Conservation (phyloP, 805 yeast species). For the Barnettozyma vustinii region DNA sequence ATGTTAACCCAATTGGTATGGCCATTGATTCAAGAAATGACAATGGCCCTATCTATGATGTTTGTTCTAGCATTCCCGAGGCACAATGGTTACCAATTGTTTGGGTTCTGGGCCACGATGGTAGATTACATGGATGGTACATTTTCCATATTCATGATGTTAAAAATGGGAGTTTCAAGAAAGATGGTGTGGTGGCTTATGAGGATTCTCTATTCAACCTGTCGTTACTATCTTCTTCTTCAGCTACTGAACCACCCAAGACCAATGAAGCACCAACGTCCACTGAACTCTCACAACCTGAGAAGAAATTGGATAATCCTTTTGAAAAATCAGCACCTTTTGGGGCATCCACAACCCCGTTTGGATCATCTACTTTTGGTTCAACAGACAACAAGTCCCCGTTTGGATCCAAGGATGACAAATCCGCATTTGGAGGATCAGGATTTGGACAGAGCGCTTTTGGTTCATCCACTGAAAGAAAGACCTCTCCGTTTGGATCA, state of each 20-base stretch:
- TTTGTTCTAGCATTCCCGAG: slow-evolving; percentile 48
- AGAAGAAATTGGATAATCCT: not conserved
- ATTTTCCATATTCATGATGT: slow-evolving; percentile 52
- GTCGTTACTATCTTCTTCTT: not conserved
- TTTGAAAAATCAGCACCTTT: not conserved
- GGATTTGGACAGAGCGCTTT: not conserved
- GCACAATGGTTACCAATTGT: slow-evolving; percentile 61
- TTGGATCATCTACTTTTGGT: not conserved
- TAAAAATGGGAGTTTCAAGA: slow-evolving; percentile 28
- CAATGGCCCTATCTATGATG: slow-evolving; percentile 43
- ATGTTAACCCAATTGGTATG: slow-evolving; percentile 67
- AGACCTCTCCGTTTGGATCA: not conserved
- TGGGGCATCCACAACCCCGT: not conserved
- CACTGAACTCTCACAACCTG: not conserved
- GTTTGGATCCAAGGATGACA: not conserved
- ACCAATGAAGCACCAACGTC: not conserved
- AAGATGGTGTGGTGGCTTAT: slow-evolving; percentile 11
- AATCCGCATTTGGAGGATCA: too few relatives aligned
- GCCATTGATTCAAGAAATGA: slow-evolving; percentile 51
- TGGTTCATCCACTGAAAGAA: not conserved
- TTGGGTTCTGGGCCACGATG: slow-evolving; percentile 57
- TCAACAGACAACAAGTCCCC: too few relatives aligned
- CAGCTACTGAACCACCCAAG: not conserved
- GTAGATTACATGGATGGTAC: slow-evolving; percentile 59
- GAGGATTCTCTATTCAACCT: slow-evolving; percentile 6